Base-by-base conservation (phyloP, 768 basidiomycete species). In the Cyclocybe aegerita region DNA sequence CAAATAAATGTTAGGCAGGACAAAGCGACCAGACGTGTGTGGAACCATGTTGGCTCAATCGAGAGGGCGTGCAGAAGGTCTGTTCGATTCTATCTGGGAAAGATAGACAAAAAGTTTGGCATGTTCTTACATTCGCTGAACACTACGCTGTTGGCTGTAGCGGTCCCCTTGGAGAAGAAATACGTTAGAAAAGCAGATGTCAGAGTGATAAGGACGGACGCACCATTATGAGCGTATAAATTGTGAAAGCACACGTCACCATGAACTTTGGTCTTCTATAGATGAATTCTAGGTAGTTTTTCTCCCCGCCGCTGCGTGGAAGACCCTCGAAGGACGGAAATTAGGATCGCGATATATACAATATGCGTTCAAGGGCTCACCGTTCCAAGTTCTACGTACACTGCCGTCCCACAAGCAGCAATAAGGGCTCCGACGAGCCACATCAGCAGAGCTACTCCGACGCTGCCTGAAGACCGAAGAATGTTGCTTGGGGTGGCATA, bases 341-440 rank as follows among this genome's bases (percentile, higher is more conserved):
- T 8, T 32, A 12, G 31, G 10, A 15, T 2, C 9, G 23, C 9
- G 34, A 8, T 8, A 30, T 2, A n/a, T 7, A 32, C 33, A 39
- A 35, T 3, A 12, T 7, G 23, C 30, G 23, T 15, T n/a, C 38
- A 39, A 37, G 40, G 35, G 54, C 74, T 54, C 50, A 87, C 86
- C 17, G 87, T 88, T 16, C 88, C 87, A 14, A 87, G 74, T 61
- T 89, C 88, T n/a, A 88, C 73, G 55, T 83, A 90, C 3, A 89
- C 87, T 0, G 79, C 75, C 2, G 86, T 86, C 4, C 88, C 88
- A 33, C 79, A 77, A 0, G 79, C 74, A 1, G 88, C 85, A 35
- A 88, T 77, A 29, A 76, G 59, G 4, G 86, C 79, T 0, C 87
- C 88, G 5, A 87, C 59, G 12, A 88, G 66, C 88, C 88, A 90